These are phyloP conservation scores for Saccharomyces hybrid DNA, from an alignment of 1,139 yeast species.

Conservation along the genomic window DNA sequence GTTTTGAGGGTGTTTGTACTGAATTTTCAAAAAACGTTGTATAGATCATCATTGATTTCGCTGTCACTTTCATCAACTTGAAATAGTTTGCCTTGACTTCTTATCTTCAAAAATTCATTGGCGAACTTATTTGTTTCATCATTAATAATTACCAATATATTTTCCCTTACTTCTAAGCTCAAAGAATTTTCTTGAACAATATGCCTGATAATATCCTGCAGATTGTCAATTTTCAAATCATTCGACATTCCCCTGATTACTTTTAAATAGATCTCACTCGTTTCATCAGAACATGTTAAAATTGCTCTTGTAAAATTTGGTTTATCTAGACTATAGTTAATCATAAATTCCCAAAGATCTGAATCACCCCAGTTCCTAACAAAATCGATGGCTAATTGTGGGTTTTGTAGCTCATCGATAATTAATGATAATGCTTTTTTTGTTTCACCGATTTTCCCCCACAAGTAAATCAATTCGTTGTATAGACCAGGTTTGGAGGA, in stretches of 20 bases:
- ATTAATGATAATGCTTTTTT: slow-evolving; percentile 68
- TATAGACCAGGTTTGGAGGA: slow-evolving; percentile 42
- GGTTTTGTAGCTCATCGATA: slow-evolving; percentile 68
- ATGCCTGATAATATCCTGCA: slow-evolving; percentile 52
- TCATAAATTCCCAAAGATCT: slow-evolving; percentile 71
- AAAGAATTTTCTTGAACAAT: slow-evolving; percentile 62
- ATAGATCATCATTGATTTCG: background rate
- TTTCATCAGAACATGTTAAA: slow-evolving; percentile 59
- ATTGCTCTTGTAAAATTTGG: slow-evolving; percentile 71
- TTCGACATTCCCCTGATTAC: slow-evolving; percentile 60
- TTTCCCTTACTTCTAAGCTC: slow-evolving; percentile 48
- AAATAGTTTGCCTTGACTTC: slow-evolving; percentile 41
- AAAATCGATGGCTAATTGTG: slow-evolving; percentile 72
- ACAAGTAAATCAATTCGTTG: slow-evolving; percentile 70
- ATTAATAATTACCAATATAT: slow-evolving; percentile 55
- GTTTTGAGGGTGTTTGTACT: background rate
- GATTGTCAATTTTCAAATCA: slow-evolving; percentile 54
- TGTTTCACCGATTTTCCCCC: slow-evolving; percentile 79
- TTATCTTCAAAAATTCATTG: slow-evolving; percentile 32
- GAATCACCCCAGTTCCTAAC: slow-evolving; percentile 62
- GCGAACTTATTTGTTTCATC: slow-evolving; percentile 48
- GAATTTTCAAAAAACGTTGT: background rate
- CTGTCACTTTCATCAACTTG: slow-evolving; percentile 22
- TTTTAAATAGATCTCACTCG: slow-evolving; percentile 56
- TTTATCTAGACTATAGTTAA: slow-evolving; percentile 61